phyloP scores from a whole-genome alignment of 306 rosid genomes.

The Geum urbanum region DNA sequence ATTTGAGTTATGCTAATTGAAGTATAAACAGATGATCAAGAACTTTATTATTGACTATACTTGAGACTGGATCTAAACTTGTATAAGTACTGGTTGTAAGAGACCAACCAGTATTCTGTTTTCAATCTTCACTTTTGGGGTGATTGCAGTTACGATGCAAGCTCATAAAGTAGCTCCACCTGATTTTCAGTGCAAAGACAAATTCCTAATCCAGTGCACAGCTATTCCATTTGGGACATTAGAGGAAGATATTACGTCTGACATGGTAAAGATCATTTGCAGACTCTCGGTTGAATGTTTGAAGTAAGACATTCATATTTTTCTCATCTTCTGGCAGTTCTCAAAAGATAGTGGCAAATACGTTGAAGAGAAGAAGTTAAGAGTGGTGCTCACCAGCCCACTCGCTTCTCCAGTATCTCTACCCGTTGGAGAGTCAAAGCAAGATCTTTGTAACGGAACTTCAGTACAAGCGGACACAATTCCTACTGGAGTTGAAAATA shows the following conservation, averaged over 20 bases:
- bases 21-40: background rate
- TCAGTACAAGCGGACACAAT: conserved; percentile 51
- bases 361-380: conserved; percentile 77
- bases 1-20: background rate
- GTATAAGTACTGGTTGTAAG: background rate
- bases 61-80: background rate
- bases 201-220: conserved; percentile 76
- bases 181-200: conserved; percentile 84
- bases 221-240: conserved; percentile 57
- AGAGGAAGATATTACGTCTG: conserved; percentile 66
- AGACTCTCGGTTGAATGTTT: conserved; percentile 13
- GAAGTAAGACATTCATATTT: conserved; percentile 4
- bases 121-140: conserved; percentile 27
- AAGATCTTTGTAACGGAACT: conserved; percentile 43
- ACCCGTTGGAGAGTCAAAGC: conserved; percentile 60
- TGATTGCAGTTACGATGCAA: conserved; percentile 81
- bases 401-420: conserved; percentile 63
- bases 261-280: conserved; percentile 43
- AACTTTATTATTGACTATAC: background rate
- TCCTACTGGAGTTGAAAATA: conserved; percentile 67
- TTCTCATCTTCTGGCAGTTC: conserved; percentile 47
- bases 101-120: background rate
- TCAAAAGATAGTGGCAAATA: conserved; percentile 57
- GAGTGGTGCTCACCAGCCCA: conserved; percentile 60
- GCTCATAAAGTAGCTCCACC: conserved; percentile 72